Evolutionary conservation across 2,329 filamentous ascomycete genomes (phyloP), one percentile per base, ranked within the genome.

Genomic region (Albifimbria verrucaria): DNA sequence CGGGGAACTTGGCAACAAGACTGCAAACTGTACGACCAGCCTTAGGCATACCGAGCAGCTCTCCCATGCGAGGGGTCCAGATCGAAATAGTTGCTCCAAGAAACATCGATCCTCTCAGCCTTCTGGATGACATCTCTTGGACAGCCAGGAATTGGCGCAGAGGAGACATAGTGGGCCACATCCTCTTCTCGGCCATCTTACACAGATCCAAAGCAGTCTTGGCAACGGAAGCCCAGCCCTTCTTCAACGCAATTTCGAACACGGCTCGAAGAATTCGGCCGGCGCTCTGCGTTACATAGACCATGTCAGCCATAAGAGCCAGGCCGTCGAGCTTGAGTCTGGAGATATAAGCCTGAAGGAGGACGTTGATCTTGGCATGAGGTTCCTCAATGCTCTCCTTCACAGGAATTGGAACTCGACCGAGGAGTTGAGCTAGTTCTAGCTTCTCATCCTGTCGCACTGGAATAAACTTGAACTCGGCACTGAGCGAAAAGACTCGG

Each of bases 131-230:
- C 90, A 54, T 97, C 93, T 41, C 85, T 79, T 3, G 92, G 86
- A 65, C 92, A 96, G 39, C 77, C 76, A 3, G 83, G 66, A 99
- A 99, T 65, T 99, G 94, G 51, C 94, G 85, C 26, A 99, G 78
- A 11, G 95, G 94, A 36, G 91, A 90, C 94, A 97, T 99, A 6
- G 93, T 97, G 15, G 93, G 92, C 94, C 94, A 99, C 95, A 99
- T 99, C 48, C 95, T 84, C 79, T 96, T 96, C 77, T 99, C 94
- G 0, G 93, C 94, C 91, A 96, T 97, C 76, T 99, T 99, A 76
- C 95, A 99, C 50, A 99, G 81, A 63, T 96, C 90, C 42, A 99
- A 78, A 1, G 94, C 92, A 57, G 89, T 91, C 75, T 94, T 96
- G 9, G 94, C 90, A 3, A 97, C 94, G 17, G 86, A 88, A 1